Percentiles rank a stretch among this genome's conserved stretches.
phyloP scores from a whole-genome alignment of 2,329 filamentous ascomycete genomes.

The Colletotrichum kahawae region DNA sequence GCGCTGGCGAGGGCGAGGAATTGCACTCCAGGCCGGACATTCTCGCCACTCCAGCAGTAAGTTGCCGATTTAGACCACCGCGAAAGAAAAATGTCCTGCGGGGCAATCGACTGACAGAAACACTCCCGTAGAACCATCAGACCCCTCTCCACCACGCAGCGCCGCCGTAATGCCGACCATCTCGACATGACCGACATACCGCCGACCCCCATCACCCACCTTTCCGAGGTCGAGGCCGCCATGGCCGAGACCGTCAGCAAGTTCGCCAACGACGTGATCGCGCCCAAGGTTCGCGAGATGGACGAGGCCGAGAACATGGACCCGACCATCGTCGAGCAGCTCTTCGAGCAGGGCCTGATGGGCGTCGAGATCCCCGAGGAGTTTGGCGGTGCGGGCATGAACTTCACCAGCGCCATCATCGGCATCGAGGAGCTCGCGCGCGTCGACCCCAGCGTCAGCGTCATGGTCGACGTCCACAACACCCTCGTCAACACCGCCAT shows the following conservation, averaged over 20 bases:
- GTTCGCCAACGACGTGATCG: slow-evolving; percentile 87
- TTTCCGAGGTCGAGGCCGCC: slow-evolving; percentile 86
- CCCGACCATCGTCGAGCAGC: slow-evolving; percentile 81
- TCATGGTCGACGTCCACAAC: slow-evolving; percentile 97
- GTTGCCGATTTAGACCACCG: neutral
- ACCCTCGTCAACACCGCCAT: slow-evolving; percentile 95
- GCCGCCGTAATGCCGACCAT: slow-evolving; percentile 52
- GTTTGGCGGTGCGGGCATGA: slow-evolving; percentile 96
- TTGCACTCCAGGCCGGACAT: slow-evolving; percentile 20
- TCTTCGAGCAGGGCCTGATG: slow-evolving; percentile 98
- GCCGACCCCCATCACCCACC: slow-evolving; percentile 90
- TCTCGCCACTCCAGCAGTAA: slow-evolving; percentile 34
- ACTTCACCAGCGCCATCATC: slow-evolving; percentile 95
- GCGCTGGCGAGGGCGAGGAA: slow-evolving; percentile 29
- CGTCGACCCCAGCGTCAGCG: slow-evolving; percentile 92
- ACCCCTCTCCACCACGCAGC: slow-evolving; percentile 64
- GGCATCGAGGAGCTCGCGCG: slow-evolving; percentile 96
- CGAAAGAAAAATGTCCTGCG: neutral
- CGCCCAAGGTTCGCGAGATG: slow-evolving; percentile 94
- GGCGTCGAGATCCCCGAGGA: slow-evolving; percentile 97
- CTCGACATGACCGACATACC: slow-evolving; percentile 76
- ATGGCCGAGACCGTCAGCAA: slow-evolving; percentile 92
- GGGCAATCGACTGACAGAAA: neutral
- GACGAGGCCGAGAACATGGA: slow-evolving; percentile 97
- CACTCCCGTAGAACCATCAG: slow-evolving; percentile 40